Evolutionary conservation across 2,329 filamentous ascomycete genomes (phyloP), one percentile per base, ranked within the genome.

Genomic region (Pseudocercospora pini-densiflorae): DNA sequence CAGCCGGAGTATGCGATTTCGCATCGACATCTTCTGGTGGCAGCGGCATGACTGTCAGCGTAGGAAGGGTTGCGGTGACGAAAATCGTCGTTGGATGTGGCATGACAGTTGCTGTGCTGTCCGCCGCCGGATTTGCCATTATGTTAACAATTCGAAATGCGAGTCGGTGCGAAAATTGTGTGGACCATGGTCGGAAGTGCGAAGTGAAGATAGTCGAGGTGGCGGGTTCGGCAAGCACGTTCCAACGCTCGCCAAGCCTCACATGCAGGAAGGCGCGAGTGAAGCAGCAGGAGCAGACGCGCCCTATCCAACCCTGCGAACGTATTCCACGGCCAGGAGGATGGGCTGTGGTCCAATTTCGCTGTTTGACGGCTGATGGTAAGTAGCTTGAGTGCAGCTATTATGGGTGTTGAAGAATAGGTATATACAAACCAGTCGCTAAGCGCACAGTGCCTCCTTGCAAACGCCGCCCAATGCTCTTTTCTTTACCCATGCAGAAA

Each of bases 341-440:
- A 16, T n/a, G 5, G 16, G 36, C 36, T n/a, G 16, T 43, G 40
- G 40, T 19, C n/a, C 40, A 8, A 1, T 19, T 1, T 19, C 12
- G 40, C 14, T 16, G 40, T 43, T 43, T 43, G 40, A 43, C 14
- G 2, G 16, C 40, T 43, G n/a, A 43, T 43, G 40, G 6, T 19
- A 10, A n/a, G 12, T 16, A 7, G 40, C 19, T 43, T 10, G 8
- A 16, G 16, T 43, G 40, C 40, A n/a, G 6, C 16, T 5, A 40
- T n/a, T n/a, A n/a, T n/a, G n/a, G n/a, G 12, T 60, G 19, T 47
- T 21, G 24, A 59, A 66, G 51, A 55, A 57, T 61, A 40, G 53
- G 27, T 63, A 55, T 63, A 62, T 63, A 66, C 54, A 36, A 60
- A 66, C 64, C 65, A 27, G 45, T 12, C 33, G 59, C 59, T 65